Evolutionary conservation across 2,329 filamentous ascomycete genomes (phyloP), one percentile per base, ranked within the genome.

Genomic region (Trichoderma endophyticum): DNA sequence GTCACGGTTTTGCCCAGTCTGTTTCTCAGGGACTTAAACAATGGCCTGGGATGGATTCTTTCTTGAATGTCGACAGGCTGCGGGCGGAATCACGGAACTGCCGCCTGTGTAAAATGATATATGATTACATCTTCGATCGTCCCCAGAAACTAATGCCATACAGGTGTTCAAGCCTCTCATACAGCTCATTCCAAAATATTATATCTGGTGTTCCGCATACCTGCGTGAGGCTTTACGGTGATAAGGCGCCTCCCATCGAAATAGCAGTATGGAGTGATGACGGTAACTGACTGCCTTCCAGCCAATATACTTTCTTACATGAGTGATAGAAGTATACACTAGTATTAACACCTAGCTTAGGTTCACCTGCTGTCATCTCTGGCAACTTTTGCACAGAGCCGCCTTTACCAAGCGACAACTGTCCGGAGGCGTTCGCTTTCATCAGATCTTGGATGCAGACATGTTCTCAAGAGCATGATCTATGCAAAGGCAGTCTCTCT

Each of bases 161-260:
- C 0, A 1, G 24, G 5, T 12, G 0, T 12, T 21, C 2, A 51
- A 12, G 9, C 0, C 43, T 51, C 26, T 5, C 5, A 3, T 28
- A 26, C 26, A 26, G 3, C 2, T 5, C 26, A 5, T 26, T 26
- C 26, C 21, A n/a, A n/a, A n/a, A n/a, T n/a, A n/a, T n/a, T n/a
- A n/a, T n/a, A n/a, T n/a, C n/a, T n/a, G n/a, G n/a, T n/a, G n/a
- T n/a, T n/a, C n/a, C n/a, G n/a, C n/a, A n/a, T n/a, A n/a, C n/a
- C n/a, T n/a, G n/a, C n/a, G n/a, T n/a, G n/a, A n/a, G n/a, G n/a
- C n/a, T n/a, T n/a, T n/a, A n/a, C n/a, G n/a, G n/a, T n/a, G n/a
- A n/a, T n/a, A n/a, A n/a, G n/a, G n/a, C n/a, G n/a, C n/a, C n/a
- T n/a, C n/a, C n/a, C n/a, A 24, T 51, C n/a, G 11, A 48, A 5